Percentiles rank a stretch among this genome's conserved stretches.
Evolutionary conservation across 1,139 yeast species (phyloP).

Genomic region (Schizosaccharomyces versatilis): DNA sequence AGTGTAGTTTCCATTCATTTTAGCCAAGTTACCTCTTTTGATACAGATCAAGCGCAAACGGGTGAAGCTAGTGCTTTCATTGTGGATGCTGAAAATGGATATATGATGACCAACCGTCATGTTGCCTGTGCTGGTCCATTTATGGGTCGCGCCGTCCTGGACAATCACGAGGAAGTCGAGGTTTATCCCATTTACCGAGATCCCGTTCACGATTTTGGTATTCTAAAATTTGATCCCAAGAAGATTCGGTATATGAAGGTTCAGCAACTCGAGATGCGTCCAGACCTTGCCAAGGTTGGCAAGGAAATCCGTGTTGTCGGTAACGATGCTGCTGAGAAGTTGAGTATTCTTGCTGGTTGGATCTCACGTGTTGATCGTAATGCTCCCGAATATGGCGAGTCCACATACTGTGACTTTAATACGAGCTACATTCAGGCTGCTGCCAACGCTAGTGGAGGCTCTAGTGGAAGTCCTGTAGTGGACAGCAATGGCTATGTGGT

Average conservation of each 20-base stretch:
- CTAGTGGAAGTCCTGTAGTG: constrained; percentile 89
- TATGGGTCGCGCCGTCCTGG: constrained; percentile 73
- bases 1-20: constrained; percentile 80
- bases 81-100: constrained; percentile 64
- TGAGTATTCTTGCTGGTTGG: constrained; percentile 72
- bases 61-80: constrained; percentile 90
- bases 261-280: constrained; percentile 43
- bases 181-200: constrained; percentile 39
- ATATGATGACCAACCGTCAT: constrained; percentile 54
- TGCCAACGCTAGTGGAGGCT: constrained; percentile 87
- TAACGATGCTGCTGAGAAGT: constrained; percentile 88
- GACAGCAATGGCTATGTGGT: constrained; percentile 70
- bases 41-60: constrained; percentile 59
- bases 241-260: constrained; percentile 54
- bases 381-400: constrained; percentile 80
- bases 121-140: constrained; percentile 20
- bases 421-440: constrained; percentile 94
- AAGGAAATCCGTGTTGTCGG: constrained; percentile 86
- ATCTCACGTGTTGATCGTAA: constrained; percentile 79
- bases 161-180: constrained; percentile 82
- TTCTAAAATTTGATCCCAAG: constrained; percentile 52
- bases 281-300: constrained; percentile 71
- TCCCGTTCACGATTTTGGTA: constrained; percentile 70
- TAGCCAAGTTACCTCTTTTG: constrained; percentile 67
- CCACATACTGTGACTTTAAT: constrained; percentile 83